Evolutionary conservation across 1,284 basidiomycete species (phyloP), one percentile per base, ranked within the genome.

Genomic region (Apiotrichum brassicae): DNA sequence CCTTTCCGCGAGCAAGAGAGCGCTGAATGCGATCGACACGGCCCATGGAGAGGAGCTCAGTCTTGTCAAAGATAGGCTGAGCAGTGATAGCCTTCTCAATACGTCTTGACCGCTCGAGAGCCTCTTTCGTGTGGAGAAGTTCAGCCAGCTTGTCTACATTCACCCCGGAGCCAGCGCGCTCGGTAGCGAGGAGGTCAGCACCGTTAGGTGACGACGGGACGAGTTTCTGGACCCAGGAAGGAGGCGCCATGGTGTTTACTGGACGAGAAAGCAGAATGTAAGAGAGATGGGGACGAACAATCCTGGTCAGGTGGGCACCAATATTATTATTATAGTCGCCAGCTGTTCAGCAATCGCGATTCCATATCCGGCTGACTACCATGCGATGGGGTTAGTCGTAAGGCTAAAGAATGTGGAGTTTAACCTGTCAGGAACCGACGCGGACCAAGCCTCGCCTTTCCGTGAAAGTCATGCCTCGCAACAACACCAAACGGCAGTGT

Each of bases 201-300:
- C 54, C 54, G 25, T 33, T 38, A 32, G 58, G 54, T 48, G 19
- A 42, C 46, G 49, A 58, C 35, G 51, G 56, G 48, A 24, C 26
- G 49, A 64, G 49, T 51, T 53, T 30, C 44, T 60, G 26, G 50
- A 63, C 58, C 61, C 59, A 46, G 46, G 61, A 37, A 57, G 54
- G 41, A 53, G 48, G 45, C 13, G 48, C n/a, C 47, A 49, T 56
- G 12, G 39, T 36, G 32, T 30, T n/a, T n/a, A n/a, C n/a, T n/a
- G n/a, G n/a, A n/a, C n/a, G n/a, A n/a, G n/a, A 30, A 14, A 30
- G 28, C 9, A 9, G 28, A 14, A 14, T 30, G 28, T 14, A 30
- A 14, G 28, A 9, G 28, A 30, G 28, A 30, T 30, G 28, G 28
- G 28, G 28, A n/a, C n/a, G n/a, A n/a, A n/a, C n/a, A n/a, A n/a